Base-by-base conservation (phyloP, 1,284 basidiomycete genomes). In the Tilletia setariae region DNA sequence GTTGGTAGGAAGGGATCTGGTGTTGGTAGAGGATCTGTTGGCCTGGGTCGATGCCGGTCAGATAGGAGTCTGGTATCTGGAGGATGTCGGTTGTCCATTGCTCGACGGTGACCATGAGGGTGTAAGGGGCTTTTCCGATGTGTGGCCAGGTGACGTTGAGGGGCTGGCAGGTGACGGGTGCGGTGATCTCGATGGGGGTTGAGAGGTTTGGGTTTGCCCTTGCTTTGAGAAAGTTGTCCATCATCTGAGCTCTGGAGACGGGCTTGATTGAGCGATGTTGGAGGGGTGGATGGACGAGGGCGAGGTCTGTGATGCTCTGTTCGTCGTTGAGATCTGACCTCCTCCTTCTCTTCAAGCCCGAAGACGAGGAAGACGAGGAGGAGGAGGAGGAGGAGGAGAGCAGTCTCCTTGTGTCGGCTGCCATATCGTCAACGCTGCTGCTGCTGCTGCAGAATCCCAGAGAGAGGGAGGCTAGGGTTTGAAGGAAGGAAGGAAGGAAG, bases 101-200 rank as follows among this genome's bases (percentile, higher is more conserved):
- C 43, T 71, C 72, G 51, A 69, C 47, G 67, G 67, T 70, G 61
- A 76, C 69, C 73, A 75, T 74, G 74, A 78, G 56, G 0, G 74
- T 73, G 51, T 74, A 78, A 2, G 76, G 76, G 2, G 76, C 72
- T 8, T 63, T 73, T 28, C 75, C 76, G 19, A 59, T 56, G 53
- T 69, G 68, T 1, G 75, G 74, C 23, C 75, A 78, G 25, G 75
- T 76, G 70, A 78, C 76, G 68, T 76, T 74, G 67, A 78, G 69
- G 42, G 66, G 62, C 59, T 74, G 49, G 46, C 76, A 78, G 62
- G 71, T 73, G 67, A 53, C 47, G 2, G 76, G 74, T 25, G 56
- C 56, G 28, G 56, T 61, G 25, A 61, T 25, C 11, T 61, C 28
- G 56, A 61, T 61, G 56, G 56, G 56, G 2, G 56, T 35, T 25